Conservation (phyloP, 768 basidiomycete genomes). For the Daedaleopsis nitida region DNA sequence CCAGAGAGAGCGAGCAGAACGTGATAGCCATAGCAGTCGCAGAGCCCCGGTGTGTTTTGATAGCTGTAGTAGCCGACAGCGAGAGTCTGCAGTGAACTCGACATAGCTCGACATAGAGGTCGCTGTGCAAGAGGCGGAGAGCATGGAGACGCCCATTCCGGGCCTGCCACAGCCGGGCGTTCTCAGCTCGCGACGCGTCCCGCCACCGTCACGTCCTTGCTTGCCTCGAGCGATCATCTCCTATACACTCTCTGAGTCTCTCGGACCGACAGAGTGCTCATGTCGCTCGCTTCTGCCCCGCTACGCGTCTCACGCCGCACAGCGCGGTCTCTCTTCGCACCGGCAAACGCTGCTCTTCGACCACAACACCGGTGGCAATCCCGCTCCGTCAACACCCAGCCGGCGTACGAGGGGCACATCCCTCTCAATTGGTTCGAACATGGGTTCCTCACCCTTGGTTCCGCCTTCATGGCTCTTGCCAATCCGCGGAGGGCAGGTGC, state of each 20-base stretch:
- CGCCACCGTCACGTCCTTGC: background rate
- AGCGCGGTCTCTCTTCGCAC: conserved; percentile 4
- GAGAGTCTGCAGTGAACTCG: background rate
- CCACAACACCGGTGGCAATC: conserved; percentile 9
- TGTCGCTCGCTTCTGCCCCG: conserved; percentile 17
- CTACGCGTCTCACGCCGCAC: conserved; percentile 3
- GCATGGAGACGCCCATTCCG: background rate
- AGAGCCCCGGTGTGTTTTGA: background rate
- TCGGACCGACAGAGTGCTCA: background rate
- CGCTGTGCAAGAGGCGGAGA: conserved; percentile 5
- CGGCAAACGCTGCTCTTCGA: conserved; percentile 2
- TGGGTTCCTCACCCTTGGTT: conserved; percentile 82
- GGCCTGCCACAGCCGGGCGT: background rate
- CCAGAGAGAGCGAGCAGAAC: background rate
- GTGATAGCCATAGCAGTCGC: conserved; percentile 8
- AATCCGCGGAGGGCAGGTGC: conserved; percentile 85
- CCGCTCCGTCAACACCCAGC: conserved; percentile 27
- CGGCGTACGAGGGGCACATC: conserved; percentile 79
- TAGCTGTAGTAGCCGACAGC: background rate
- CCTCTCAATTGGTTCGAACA: conserved; percentile 84
- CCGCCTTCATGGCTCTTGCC: conserved; percentile 77
- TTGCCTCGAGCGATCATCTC: background rate
- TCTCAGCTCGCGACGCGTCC: background rate
- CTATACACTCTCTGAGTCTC: background rate
- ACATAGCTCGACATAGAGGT: conserved; percentile 13